phyloP scores from a whole-genome alignment of 164 flowering plant genomes.

The Platanus orientalis region DNA sequence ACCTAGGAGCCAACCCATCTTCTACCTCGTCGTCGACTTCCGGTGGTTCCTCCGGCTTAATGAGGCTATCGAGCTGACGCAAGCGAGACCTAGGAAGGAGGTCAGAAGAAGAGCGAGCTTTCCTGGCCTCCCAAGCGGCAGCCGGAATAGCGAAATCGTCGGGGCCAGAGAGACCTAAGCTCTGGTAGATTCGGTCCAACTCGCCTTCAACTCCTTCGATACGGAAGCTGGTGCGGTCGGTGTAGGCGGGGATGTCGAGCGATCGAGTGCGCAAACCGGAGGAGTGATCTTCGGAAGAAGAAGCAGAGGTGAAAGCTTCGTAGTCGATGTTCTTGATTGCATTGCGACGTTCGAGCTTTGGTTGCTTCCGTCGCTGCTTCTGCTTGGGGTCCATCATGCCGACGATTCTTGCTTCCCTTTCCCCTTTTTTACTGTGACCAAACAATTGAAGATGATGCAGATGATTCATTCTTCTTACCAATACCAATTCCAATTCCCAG shows the following conservation, averaged over 20 bases:
- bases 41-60: background rate
- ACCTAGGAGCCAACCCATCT: background rate
- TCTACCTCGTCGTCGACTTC: slow-evolving; percentile 1
- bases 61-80: slow-evolving; percentile 8
- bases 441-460: background rate
- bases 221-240: slow-evolving; percentile 57
- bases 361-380: too few species aligned
- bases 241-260: slow-evolving; percentile 30
- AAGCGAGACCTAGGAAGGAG: slow-evolving; percentile 29
- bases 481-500: too few species aligned
- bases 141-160: slow-evolving; percentile 76
- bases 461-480: too few species aligned
- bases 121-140: slow-evolving; percentile 64
- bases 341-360: slow-evolving; percentile 67
- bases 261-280: slow-evolving; percentile 41
- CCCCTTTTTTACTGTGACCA: background rate
- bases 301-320: slow-evolving; percentile 30
- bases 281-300: slow-evolving; percentile 10
- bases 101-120: slow-evolving; percentile 43
- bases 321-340: slow-evolving; percentile 65
- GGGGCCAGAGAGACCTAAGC: slow-evolving; percentile 72
- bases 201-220: slow-evolving; percentile 60
- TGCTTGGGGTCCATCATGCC: slow-evolving; percentile 19
- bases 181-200: slow-evolving; percentile 43
- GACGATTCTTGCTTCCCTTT: background rate